Evolutionary conservation across 1,284 basidiomycete genomes (phyloP).

Genomic region (Apiotrichum domesticum): DNA sequence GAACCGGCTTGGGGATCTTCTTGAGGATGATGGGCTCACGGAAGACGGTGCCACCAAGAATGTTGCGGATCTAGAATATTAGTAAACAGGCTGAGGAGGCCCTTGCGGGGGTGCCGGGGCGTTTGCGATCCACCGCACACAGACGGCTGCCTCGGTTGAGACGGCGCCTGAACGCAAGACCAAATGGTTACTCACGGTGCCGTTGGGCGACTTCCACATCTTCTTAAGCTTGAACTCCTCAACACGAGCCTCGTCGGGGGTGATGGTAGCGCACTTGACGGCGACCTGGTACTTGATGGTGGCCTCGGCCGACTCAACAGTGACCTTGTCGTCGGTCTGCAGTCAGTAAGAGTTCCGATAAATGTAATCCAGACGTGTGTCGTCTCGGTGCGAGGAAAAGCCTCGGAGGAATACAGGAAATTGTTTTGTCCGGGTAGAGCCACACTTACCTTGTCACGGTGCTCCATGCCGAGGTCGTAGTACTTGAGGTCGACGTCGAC

Average conservation of each 20-base stretch:
- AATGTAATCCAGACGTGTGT: not conserved
- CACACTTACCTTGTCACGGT: constrained; percentile 69
- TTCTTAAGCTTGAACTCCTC: constrained; percentile 91
- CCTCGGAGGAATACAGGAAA: constrained; percentile 9
- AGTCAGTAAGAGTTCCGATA: not conserved
- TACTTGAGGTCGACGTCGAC: constrained; percentile 96
- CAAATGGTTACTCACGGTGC: constrained; percentile 58
- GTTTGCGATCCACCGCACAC: not conserved
- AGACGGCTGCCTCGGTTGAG: not conserved
- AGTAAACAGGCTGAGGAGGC: not conserved
- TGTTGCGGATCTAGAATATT: constrained; percentile 75
- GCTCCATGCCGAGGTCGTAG: constrained; percentile 89
- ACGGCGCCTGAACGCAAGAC: not conserved
- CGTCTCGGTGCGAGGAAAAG: not conserved
- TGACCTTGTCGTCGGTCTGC: constrained; percentile 89
- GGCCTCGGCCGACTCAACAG: constrained; percentile 86
- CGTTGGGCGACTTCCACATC: constrained; percentile 96
- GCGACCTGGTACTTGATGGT: constrained; percentile 82
- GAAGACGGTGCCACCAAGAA: constrained; percentile 96
- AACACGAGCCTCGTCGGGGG: constrained; percentile 71
- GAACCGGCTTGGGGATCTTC: constrained; percentile 85
- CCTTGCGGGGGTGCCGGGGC: not conserved
- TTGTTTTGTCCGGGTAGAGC: not conserved
- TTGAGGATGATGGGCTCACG: constrained; percentile 93
- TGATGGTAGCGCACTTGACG: constrained; percentile 85